Evolutionary conservation across 1,284 basidiomycete genomes (phyloP).

Genomic region (Tilletia horrida): DNA sequence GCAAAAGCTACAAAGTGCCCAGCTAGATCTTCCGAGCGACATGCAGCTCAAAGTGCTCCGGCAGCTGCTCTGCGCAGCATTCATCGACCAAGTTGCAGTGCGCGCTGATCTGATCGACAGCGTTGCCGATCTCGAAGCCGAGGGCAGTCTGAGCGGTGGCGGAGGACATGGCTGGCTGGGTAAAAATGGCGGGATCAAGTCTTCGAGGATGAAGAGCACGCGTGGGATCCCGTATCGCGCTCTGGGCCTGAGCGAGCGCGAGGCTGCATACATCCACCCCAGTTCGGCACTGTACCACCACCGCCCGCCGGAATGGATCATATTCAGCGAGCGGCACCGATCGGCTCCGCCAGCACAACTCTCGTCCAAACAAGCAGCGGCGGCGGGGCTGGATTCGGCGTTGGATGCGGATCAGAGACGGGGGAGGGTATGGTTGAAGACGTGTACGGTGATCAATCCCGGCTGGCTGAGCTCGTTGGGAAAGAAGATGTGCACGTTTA

Average conservation of each 20-base stretch:
- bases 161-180: conserved; percentile 56
- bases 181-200: conserved; percentile 16
- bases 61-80: conserved; percentile 82
- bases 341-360: conserved; percentile 27
- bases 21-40: conserved; percentile 38
- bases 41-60: conserved; percentile 79
- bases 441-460: conserved; percentile 66
- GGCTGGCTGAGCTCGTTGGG: conserved; percentile 82
- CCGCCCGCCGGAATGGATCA: conserved; percentile 77
- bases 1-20: not conserved
- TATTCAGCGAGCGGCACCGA: conserved; percentile 73
- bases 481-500: conserved; percentile 77
- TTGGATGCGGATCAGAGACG: conserved; percentile 19
- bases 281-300: conserved; percentile 73
- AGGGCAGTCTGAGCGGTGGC: conserved; percentile 52
- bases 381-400: conserved; percentile 17
- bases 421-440: conserved; percentile 43
- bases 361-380: conserved; percentile 52
- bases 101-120: conserved; percentile 72
- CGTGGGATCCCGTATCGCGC: conserved; percentile 81
- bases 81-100: conserved; percentile 92
- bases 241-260: conserved; percentile 71
- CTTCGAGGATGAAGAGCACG: conserved; percentile 68
- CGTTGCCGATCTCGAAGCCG: conserved; percentile 41
- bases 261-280: conserved; percentile 83